Conservation (phyloP, 306 rosid genomes). For the Inga leiocalycina region DNA sequence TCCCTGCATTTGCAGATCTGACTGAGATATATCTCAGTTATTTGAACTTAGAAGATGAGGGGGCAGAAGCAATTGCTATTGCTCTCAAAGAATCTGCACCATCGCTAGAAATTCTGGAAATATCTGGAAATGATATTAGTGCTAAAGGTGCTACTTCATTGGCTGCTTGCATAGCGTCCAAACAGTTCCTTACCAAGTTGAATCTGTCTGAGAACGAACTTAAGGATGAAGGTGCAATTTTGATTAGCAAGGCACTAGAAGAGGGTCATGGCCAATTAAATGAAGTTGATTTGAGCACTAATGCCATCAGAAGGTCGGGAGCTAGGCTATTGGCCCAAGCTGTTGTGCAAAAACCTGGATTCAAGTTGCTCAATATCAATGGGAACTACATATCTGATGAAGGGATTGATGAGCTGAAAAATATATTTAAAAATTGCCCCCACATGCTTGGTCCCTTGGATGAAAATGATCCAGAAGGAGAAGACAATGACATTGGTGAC, state of each 20-base stretch:
- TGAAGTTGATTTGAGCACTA: slow-evolving; percentile 79
- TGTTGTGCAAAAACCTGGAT: slow-evolving; percentile 68
- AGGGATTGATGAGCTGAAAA: slow-evolving; percentile 69
- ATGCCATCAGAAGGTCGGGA: slow-evolving; percentile 70
- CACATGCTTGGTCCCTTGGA: slow-evolving; percentile 74
- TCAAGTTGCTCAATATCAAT: slow-evolving; percentile 70
- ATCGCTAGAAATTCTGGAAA: slow-evolving; percentile 70
- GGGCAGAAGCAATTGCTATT: slow-evolving; percentile 65
- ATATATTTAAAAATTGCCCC: slow-evolving; percentile 61
- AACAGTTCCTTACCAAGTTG: slow-evolving; percentile 66
- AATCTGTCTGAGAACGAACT: slow-evolving; percentile 82
- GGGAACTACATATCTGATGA: slow-evolving; percentile 78
- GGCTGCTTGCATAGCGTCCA: slow-evolving; percentile 67
- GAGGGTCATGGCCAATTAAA: slow-evolving; percentile 63
- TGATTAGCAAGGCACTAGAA: slow-evolving; percentile 69
- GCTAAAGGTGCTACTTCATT: slow-evolving; percentile 60
- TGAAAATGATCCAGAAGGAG: slow-evolving; percentile 88
- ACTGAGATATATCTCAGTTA: slow-evolving; percentile 77
- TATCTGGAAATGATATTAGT: slow-evolving; percentile 86
- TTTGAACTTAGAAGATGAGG: slow-evolving; percentile 86
- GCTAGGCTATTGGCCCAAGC: slow-evolving; percentile 80
- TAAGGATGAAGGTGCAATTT: slow-evolving; percentile 81
- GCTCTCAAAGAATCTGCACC: slow-evolving; percentile 81
- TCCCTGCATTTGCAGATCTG: slow-evolving; percentile 60
- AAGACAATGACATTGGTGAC: slow-evolving; percentile 57